Evolutionary conservation across 176 grass and related monocot species (phyloP).

Genomic region (Dactylis glomerata): DNA sequence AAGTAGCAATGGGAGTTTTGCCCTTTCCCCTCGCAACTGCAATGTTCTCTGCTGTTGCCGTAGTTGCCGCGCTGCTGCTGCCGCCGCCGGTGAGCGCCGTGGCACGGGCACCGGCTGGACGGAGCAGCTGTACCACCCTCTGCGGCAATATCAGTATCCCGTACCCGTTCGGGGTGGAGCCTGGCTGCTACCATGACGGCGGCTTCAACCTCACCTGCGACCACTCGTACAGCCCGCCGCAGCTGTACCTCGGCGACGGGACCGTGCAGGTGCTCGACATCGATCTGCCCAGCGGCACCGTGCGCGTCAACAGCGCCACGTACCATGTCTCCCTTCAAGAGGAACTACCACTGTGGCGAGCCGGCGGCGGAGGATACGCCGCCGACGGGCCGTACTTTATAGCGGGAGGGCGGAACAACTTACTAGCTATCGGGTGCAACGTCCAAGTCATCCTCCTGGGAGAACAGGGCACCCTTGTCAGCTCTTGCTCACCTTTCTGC

Average conservation of each 20-base stretch:
- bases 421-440: constrained; percentile 20
- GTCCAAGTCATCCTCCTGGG: neutral
- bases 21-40: neutral
- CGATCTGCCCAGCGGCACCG: neutral
- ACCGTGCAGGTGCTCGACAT: constrained; percentile 29
- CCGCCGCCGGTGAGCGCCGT: neutral
- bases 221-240: neutral
- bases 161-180: constrained; percentile 47
- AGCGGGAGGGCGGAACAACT: constrained; percentile 1
- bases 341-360: neutral
- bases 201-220: constrained; percentile 50
- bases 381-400: neutral
- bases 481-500: constrained; percentile 26
- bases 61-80: neutral
- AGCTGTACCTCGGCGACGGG: constrained; percentile 33
- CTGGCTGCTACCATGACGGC: constrained; percentile 13
- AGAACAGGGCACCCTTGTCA: neutral
- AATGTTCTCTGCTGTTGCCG: neutral
- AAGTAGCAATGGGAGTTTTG: neutral
- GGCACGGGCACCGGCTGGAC: neutral
- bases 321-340: too few relatives aligned
- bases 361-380: neutral
- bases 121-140: neutral
- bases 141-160: constrained; percentile 24
- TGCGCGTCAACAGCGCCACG: constrained; percentile 2